phyloP scores from a whole-genome alignment of 331 rosid species.

The Pyracantha coccinea region DNA sequence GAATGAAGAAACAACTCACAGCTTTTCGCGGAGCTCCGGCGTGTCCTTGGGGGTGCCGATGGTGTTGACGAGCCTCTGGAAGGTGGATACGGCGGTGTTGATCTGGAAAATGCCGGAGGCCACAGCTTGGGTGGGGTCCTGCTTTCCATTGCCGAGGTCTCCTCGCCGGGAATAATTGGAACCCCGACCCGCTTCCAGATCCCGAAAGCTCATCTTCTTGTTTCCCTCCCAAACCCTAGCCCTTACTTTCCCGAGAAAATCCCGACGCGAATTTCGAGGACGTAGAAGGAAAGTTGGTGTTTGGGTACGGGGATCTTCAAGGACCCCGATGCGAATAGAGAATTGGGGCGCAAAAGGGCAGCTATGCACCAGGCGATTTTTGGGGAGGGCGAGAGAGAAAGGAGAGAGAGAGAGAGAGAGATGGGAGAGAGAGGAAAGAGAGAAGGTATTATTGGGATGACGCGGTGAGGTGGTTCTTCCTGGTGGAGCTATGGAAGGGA shows the following conservation, averaged over 20 bases:
- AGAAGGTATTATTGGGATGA: background rate
- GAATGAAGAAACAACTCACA: constrained; percentile 33
- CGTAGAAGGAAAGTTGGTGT: constrained; percentile 13
- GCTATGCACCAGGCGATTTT: no score
- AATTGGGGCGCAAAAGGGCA: constrained; percentile 7
- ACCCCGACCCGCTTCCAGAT: constrained; percentile 76
- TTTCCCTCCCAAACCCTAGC: constrained; percentile 23
- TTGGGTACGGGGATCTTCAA: constrained; percentile 27
- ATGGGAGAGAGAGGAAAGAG: no score
- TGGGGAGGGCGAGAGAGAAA: no score
- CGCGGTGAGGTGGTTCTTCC: background rate
- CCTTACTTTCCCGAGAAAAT: background rate
- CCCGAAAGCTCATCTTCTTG: constrained; percentile 77
- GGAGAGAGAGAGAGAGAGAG: no score
- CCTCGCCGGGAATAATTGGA: constrained; percentile 57
- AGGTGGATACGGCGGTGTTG: constrained; percentile 90
- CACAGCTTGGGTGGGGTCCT: constrained; percentile 88
- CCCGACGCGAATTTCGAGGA: background rate
- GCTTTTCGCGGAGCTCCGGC: constrained; percentile 87
- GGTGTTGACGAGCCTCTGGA: constrained; percentile 92
- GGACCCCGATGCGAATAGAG: constrained; percentile 16
- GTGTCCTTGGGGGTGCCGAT: constrained; percentile 97
- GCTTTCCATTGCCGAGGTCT: constrained; percentile 55
- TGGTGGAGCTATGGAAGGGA: background rate
- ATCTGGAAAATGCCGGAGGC: constrained; percentile 96